Conservation (phyloP, 495 filamentous ascomycete species). For the Neurospora intermedia region DNA sequence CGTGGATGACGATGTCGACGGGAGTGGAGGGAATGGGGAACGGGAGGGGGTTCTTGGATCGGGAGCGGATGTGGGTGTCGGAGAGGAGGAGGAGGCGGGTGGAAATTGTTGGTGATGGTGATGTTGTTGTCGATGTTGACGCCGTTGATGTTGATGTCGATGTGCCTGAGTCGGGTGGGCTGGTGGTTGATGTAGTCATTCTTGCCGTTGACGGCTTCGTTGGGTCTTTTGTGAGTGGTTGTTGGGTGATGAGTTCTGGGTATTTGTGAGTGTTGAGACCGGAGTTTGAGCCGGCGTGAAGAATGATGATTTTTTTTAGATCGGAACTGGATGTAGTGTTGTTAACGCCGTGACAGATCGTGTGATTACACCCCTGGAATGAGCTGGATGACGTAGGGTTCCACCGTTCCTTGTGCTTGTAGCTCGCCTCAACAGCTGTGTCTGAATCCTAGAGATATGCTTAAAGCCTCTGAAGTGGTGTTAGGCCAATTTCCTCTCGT, state of each 20-base stretch:
- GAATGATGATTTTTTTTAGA: background rate
- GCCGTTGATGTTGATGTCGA: background rate
- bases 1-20: constrained; percentile 56
- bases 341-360: background rate
- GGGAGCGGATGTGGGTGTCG: constrained; percentile 42
- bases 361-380: background rate
- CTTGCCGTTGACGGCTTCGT: background rate
- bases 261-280: background rate
- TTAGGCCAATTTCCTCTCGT: background rate
- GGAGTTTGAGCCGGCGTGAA: background rate
- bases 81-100: constrained; percentile 48
- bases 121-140: background rate
- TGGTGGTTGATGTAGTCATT: background rate
- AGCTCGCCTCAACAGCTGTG: background rate
- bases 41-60: constrained; percentile 14
- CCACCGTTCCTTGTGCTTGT: background rate
- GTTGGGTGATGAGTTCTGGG: background rate
- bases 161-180: background rate
- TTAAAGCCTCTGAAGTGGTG: background rate
- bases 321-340: background rate
- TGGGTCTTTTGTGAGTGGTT: background rate
- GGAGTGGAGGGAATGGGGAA: background rate
- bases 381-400: background rate
- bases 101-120: background rate
- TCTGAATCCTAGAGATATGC: background rate